phyloP scores from a whole-genome alignment of 345 rosid species.

The Toxicodendron radicans region DNA sequence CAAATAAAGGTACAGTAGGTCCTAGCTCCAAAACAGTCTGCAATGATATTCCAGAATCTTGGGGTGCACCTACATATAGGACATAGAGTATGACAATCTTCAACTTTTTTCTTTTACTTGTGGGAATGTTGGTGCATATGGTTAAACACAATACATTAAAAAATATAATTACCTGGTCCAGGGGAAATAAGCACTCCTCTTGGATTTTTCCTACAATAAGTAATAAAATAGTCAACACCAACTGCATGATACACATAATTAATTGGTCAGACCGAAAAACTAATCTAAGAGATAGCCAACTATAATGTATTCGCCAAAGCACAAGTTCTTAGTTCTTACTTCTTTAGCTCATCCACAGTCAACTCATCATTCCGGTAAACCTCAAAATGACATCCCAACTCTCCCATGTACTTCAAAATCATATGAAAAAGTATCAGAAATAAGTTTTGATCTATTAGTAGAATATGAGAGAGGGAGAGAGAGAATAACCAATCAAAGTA shows the following conservation, averaged over 20 bases:
- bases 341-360: conserved; percentile 78
- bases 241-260: not conserved
- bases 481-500: no score
- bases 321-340: conserved; percentile 46
- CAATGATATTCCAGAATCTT: conserved; percentile 94
- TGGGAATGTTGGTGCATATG: not conserved
- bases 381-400: conserved; percentile 80
- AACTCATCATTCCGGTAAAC: conserved; percentile 92
- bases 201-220: conserved; percentile 77
- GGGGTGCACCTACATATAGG: conserved; percentile 61
- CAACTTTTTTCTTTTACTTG: not conserved
- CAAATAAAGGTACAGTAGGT: conserved; percentile 81
- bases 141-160: not conserved
- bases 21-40: conserved; percentile 94
- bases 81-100: not conserved
- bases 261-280: not conserved
- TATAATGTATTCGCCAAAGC: not conserved
- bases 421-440: conserved; percentile 10
- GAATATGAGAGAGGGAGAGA: not conserved
- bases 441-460: not conserved
- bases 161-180: no score
- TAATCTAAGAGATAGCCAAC: conserved; percentile 11
- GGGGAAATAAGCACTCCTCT: no score
- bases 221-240: conserved; percentile 10
- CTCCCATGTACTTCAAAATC: conserved; percentile 81